These are phyloP conservation scores for Globisporangium abappressorium DNA, from an alignment of 352 stramenopile species.

Conservation along the genomic window DNA sequence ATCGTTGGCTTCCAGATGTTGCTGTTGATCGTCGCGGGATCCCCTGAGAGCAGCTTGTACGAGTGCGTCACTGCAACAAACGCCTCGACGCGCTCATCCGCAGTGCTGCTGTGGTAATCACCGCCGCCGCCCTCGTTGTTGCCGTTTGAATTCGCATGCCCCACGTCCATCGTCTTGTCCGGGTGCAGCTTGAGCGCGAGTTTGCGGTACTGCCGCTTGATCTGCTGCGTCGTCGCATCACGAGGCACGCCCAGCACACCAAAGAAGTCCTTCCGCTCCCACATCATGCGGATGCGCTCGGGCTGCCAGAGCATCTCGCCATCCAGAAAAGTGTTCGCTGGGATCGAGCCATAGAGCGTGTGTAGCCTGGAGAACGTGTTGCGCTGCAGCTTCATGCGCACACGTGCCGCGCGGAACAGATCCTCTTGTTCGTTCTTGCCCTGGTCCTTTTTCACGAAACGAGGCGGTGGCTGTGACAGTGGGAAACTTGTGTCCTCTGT, in stretches of 20 bases:
- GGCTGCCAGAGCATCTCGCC: conserved; percentile 74
- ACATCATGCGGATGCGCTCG: conserved; percentile 76
- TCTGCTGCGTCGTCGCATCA: conserved; percentile 58
- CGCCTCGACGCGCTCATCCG: conserved; percentile 62
- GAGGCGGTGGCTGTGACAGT: conserved; percentile 3
- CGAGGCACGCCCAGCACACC: conserved; percentile 68
- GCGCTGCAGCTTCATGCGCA: conserved; percentile 78
- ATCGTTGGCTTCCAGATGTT: conserved; percentile 26
- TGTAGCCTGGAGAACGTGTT: conserved; percentile 40
- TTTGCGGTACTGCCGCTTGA: conserved; percentile 84
- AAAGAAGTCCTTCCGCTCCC: conserved; percentile 73
- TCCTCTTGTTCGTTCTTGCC: conserved; percentile 76
- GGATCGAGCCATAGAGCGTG: conserved; percentile 30
- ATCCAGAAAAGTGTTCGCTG: conserved; percentile 39
- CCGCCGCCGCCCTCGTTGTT: conserved; percentile 3
- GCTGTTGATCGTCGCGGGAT: conserved; percentile 37
- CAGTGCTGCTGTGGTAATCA: conserved; percentile 20
- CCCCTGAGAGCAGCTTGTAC: conserved; percentile 70
- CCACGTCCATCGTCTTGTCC: conserved; percentile 53
- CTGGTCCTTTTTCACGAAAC: conserved; percentile 2
- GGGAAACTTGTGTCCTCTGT: conserved; percentile 29
- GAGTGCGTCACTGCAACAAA: conserved; percentile 78
- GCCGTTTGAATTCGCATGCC: conserved; percentile 19
- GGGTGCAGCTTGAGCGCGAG: conserved; percentile 83
- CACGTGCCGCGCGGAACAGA: conserved; percentile 65